Evolutionary conservation across 106 monocot species (phyloP), one percentile per base, ranked within the genome.

Genomic region (Dendrobium nobile): DNA sequence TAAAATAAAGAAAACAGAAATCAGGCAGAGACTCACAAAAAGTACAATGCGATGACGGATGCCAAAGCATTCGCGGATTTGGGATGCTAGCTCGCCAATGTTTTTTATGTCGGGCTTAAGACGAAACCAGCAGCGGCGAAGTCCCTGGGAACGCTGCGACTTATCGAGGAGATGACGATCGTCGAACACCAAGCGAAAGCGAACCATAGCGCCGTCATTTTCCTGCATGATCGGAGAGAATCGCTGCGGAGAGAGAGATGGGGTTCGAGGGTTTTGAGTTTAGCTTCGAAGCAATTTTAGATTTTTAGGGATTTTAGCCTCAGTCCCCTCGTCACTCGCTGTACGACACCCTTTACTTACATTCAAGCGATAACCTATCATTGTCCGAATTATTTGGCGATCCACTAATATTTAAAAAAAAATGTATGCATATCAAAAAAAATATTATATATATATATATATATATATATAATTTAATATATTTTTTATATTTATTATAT

Each of bases 1-100:
- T 51, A 13, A 51, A 51, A 51, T 51, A 51, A 13, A 51, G 51
- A 51, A 11, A 51, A 51, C 51, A 51, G 1, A 51, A 51, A 13
- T 51, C 13, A 72, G 0, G 24, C 40, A 24, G 64, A 7, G 26
- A 51, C 91, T 87, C 77, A 97, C 96, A 22, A 54, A 85, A 73
- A 98, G 88, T 26, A 84, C 3, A 56, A 98, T 74, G 80, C 91
- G 89, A 67, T 83, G 13, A 5, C 67, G 81, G 77, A 98, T 89
- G 28, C 40, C 9, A 77, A 98, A 98, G 41, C 43, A 17, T 0
- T 44, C 7, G 43, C 43, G 42, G 33, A 74, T 41, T 16, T 74
- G 74, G 74, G 74, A 74, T 20, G 74, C 74, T 5, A 74, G 74
- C n/a, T 74, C 74, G 1, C 43, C 74, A 16, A 74, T 20, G 18